phyloP scores from a whole-genome alignment of 345 rosid species.

The Sonneratia caseolaris region DNA sequence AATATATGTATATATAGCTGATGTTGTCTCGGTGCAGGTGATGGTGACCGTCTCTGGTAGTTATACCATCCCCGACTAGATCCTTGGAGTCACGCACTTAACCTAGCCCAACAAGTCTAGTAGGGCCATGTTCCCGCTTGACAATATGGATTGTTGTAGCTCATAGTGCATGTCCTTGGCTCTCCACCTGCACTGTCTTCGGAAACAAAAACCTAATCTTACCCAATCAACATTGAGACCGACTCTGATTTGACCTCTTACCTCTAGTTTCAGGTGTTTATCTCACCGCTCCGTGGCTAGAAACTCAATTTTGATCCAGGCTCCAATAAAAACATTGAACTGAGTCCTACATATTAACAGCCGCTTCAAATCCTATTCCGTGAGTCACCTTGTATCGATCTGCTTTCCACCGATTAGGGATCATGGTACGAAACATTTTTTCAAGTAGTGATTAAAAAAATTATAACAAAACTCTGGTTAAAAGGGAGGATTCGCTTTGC shows the following conservation, averaged over 20 bases:
- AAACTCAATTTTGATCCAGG: no score
- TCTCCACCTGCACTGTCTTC: no score
- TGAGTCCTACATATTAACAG: no score
- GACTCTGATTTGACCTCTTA: background rate
- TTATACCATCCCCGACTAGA: background rate
- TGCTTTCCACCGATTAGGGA: background rate
- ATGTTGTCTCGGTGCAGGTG: background rate
- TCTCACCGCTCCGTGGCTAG: no score
- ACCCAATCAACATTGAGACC: background rate
- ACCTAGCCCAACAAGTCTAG: background rate
- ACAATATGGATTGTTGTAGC: background rate
- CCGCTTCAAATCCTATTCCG: no score
- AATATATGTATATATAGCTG: no score
- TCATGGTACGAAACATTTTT: no score
- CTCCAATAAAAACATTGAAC: no score
- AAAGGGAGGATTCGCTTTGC: background rate
- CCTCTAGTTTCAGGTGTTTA: no score
- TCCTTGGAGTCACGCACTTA: background rate
- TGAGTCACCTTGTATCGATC: background rate
- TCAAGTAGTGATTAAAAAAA: background rate
- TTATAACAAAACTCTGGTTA: background rate
- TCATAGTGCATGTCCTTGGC: background rate
- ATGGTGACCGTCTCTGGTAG: background rate
- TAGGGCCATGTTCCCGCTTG: background rate
- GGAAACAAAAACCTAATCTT: background rate